Conservation (phyloP, 2,329 filamentous ascomycete genomes). For the Pseudonectria foliicola region DNA sequence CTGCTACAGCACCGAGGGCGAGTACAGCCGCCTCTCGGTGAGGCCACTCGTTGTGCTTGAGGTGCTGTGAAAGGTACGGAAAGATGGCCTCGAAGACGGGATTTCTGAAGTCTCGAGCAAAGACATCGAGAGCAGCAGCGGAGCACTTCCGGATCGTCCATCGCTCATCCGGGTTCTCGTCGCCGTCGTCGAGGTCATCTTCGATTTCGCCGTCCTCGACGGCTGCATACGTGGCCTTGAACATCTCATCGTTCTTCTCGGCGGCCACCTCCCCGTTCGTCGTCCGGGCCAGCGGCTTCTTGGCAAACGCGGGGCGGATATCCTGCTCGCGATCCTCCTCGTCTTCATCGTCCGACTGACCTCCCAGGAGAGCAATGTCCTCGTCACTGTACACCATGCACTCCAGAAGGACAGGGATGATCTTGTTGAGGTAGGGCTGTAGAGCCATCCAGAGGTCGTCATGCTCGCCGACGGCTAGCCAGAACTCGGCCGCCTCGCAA, state of each 20-base stretch:
- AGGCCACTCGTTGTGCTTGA: constrained; percentile 84
- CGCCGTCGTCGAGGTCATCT: constrained; percentile 66
- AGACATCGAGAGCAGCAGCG: constrained; percentile 87
- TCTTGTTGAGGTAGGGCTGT: constrained; percentile 70
- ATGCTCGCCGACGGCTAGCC: constrained; percentile 89
- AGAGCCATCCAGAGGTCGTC: constrained; percentile 69
- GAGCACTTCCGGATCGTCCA: constrained; percentile 98
- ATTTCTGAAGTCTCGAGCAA: constrained; percentile 82
- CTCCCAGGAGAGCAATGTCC: constrained; percentile 78
- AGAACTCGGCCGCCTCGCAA: constrained; percentile 94
- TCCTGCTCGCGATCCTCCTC: constrained; percentile 85
- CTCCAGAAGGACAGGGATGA: constrained; percentile 83
- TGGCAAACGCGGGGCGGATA: constrained; percentile 87
- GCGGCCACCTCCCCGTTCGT: constrained; percentile 45
- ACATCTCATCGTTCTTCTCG: no score
- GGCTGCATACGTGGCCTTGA: constrained; percentile 60
- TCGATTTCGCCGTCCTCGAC: constrained; percentile 83
- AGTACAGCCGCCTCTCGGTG: constrained; percentile 91
- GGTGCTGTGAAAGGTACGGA: constrained; percentile 83
- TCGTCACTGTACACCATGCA: constrained; percentile 97
- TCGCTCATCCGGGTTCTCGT: constrained; percentile 76
- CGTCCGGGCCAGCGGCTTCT: constrained; percentile 52
- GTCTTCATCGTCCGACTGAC: constrained; percentile 82
- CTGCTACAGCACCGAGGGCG: constrained; percentile 87
- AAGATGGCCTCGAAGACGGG: constrained; percentile 87